Percentiles rank a stretch among this genome's conserved stretches.
Evolutionary conservation across 2,329 filamentous ascomycete genomes (phyloP).

Genomic region (Fusarium devonianum): DNA sequence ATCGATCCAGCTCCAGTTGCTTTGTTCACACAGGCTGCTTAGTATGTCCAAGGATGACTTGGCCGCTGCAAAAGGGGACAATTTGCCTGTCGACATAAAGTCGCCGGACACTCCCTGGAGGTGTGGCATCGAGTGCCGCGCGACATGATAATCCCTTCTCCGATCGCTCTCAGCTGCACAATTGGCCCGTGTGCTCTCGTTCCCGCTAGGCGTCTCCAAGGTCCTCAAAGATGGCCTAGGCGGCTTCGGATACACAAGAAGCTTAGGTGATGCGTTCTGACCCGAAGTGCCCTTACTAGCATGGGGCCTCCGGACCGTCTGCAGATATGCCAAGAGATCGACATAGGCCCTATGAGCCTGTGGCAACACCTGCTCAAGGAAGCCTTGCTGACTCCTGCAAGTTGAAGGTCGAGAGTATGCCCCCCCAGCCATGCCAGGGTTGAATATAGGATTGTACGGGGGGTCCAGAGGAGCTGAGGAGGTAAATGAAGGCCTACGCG

Average conservation of each 20-base stretch:
- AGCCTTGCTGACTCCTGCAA: conserved; percentile 47
- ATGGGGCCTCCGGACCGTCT: conserved; percentile 62
- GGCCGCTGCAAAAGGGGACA: conserved; percentile 61
- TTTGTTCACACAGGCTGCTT: conserved; percentile 77
- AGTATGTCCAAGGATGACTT: conserved; percentile 74
- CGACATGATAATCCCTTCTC: conserved; percentile 22
- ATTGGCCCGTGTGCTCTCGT: conserved; percentile 9
- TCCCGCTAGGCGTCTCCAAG: conserved; percentile 10
- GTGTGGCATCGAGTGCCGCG: conserved; percentile 13
- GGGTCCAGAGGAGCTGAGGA: conserved; percentile 10
- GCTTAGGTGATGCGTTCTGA: conserved; percentile 53
- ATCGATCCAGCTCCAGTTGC: conserved; percentile 87
- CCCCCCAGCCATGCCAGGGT: conserved; percentile 9
- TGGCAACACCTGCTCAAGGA: conserved; percentile 72
- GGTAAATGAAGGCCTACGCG: conserved; percentile 21
- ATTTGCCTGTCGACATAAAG: conserved; percentile 24
- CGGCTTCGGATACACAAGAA: conserved; percentile 63
- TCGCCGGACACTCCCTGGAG: conserved; percentile 23
- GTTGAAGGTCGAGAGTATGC: conserved; percentile 15
- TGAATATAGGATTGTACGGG: conserved; percentile 12
- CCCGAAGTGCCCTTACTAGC: conserved; percentile 49
- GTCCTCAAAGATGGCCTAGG: conserved; percentile 46
- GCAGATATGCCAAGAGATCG: conserved; percentile 71
- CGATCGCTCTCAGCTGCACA: conserved; percentile 12
- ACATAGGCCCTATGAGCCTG: conserved; percentile 78